Base-by-base conservation (phyloP, 73 alveolate species). In the Stentor roeselii region DNA sequence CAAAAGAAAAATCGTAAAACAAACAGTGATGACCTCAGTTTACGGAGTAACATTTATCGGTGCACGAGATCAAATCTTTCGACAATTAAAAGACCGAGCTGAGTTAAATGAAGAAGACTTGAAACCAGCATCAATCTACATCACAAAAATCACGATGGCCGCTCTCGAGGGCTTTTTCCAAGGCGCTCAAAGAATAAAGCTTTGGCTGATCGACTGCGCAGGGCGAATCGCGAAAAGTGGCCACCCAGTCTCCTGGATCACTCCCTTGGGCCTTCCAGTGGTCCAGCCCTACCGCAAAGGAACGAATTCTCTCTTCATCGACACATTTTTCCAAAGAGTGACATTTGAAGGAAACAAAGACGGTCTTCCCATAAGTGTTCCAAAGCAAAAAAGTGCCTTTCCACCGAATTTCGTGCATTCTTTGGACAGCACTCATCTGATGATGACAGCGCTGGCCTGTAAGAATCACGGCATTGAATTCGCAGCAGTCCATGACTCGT, bases 11-110 rank as follows among this genome's bases (percentile, higher is more conserved):
- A 96, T 93, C 30, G 98, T 97, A 76, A 97, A 97, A 86, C 96
- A 97, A 84, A 97, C 99, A 3, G 98, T 97, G 34, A 97, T 97
- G 99, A 97, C 99, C 42, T 91, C 98, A 1, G 98, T 94, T 39
- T 97, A 97, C 86, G 99, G 99, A 34, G 99, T 97, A 35, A 97
- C 99, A 15, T 88, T 89, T 42, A 95, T 88, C 21, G 98, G 97
- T n/a, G 97, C 98, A 1, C 87, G 95, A 60, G 86, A 95, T 41
- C 87, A 95, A 77, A 95, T 95, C n/a, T 91, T 90, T 40, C 85
- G 96, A 58, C 92, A 95, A 75, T 78, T 95, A 38, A 95, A 90
- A 77, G 99, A 94, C 42, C 84, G 88, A 39, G 87, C 67, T 4
- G 67, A 60, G 15, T 50, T 88, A n/a, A 88, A 67, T 2, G 94